Base-by-base conservation (phyloP, 2,329 filamentous ascomycete genomes). In the Chaetoscypha palmicola region DNA sequence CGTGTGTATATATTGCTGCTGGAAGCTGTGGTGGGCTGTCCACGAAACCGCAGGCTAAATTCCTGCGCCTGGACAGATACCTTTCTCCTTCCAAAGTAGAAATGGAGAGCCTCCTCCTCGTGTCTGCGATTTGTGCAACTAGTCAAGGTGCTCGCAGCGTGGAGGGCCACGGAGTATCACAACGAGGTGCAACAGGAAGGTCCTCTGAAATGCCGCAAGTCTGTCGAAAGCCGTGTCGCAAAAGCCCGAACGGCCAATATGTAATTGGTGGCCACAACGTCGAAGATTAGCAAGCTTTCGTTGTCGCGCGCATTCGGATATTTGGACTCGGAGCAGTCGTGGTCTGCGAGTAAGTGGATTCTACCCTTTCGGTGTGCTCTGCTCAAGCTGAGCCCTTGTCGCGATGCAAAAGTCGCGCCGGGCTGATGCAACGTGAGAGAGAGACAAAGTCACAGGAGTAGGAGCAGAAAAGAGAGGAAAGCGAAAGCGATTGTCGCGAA, bases 371-470 rank as follows among this genome's bases (percentile, higher is more conserved):
- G n/a, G n/a, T n/a, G n/a, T n/a, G n/a, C n/a, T n/a, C n/a, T n/a
- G n/a, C n/a, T n/a, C n/a, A n/a, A n/a, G n/a, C n/a, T n/a, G n/a
- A n/a, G n/a, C 49, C 51, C 48, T 48, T 49, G 54, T 56, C 52
- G 54, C 42, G 51, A 53, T 49, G 49, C 43, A 45, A 43, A 31
- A 46, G 37, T 43, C 32, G 41, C 45, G 44, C 31, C 41, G 30
- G 30, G 43, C 31, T 46, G 48, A 39, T 51, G 52, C 46, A 47
- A 49, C 48, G 51, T 54, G 51, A 50, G 52, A 39, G 36, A 24
- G 35, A 44, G 43, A 53, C 43, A 42, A 43, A 31, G 40, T 45
- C 48, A 43, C n/a, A 34, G 37, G 42, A 38, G 14, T 37, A 37
- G 30, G 32, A 17, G 32, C 8, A 28, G 23, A 41, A 38, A 20